Evolutionary conservation across 768 basidiomycete genomes (phyloP), one percentile per base, ranked within the genome.

Genomic region (Xerocomus spinulosus): DNA sequence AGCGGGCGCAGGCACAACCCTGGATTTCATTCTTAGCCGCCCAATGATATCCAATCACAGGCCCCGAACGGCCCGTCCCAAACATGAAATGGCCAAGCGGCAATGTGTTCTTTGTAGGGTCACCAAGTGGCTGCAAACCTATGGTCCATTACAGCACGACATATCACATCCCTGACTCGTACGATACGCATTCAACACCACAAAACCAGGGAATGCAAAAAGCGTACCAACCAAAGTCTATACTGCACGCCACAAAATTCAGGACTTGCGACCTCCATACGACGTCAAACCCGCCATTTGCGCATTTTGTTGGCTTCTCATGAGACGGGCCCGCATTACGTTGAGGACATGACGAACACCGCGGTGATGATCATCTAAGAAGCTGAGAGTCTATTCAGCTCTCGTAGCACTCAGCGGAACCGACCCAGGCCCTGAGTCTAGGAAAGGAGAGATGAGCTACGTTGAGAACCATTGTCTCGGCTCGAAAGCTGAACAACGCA

Each of bases 1-100:
- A 13, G 34, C 17, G 43, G 43, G 34, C 17, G 33, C 43, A 44
- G 43, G 43, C 18, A 44, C 43, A 13, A 44, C 43, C 43, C 43
- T 44, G 43, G 15, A 20, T 28, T 44, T 44, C 43, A 44, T 35
- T 44, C 43, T 35, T 25, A 24, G 12, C 33, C 24, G 14, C 18
- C 4, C 13, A 36, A 7, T 10, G 13, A 2, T 24, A 9, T 18
- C 43, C 12, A 44, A 28, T 44, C 34, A 4, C 5, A 24, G 17
- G 4, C 15, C n/a, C 7, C 42, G 20, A 15, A 42, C 9, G 30
- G 15, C 42, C 14, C 13, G 20, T 12, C 4, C 2, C 12, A 42
- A 42, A 21, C 13, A 30, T 23, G 41, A 24, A 30, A 2, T 6
- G 5, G n/a, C 9, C 18, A 30, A 32, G 28, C 40, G 28, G 28